phyloP scores from a whole-genome alignment of 1,284 basidiomycete species.

The Irpex rosettiformis region DNA sequence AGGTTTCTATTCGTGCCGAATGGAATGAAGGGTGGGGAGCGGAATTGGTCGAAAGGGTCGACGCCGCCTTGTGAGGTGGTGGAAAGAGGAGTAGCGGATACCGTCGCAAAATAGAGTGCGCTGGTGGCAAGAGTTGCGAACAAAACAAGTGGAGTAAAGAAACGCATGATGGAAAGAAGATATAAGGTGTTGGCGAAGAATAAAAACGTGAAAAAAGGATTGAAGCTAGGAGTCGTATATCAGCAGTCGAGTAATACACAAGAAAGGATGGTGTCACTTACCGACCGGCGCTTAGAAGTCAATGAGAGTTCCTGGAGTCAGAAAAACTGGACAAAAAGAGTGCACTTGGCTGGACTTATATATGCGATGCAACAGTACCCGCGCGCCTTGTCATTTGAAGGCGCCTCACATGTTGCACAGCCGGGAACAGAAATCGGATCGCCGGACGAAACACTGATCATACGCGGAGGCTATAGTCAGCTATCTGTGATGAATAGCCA shows the following conservation, averaged over 20 bases:
- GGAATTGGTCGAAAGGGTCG: neutral
- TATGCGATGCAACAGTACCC: neutral
- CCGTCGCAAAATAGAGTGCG: neutral
- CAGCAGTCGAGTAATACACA: neutral
- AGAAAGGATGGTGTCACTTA: neutral
- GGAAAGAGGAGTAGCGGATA: neutral
- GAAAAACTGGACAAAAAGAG: neutral
- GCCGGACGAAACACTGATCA: neutral
- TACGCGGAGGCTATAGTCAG: too few species aligned
- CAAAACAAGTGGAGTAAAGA: neutral
- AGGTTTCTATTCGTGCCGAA: neutral
- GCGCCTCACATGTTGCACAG: too few species aligned
- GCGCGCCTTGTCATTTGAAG: too few species aligned
- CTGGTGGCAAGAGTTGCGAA: neutral
- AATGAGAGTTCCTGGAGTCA: neutral
- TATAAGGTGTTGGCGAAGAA: neutral
- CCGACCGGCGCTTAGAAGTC: slow-evolving; percentile 1
- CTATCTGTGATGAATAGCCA: neutral
- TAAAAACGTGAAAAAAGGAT: neutral
- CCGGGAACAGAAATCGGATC: too few species aligned
- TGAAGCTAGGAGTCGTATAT: neutral
- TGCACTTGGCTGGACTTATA: neutral
- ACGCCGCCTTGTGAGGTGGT: neutral
- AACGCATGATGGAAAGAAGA: neutral
- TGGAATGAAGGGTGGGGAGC: neutral